Evolutionary conservation across 1,284 basidiomycete species (phyloP), one percentile per base, ranked within the genome.

Genomic region (Macrocystidia cucumis): DNA sequence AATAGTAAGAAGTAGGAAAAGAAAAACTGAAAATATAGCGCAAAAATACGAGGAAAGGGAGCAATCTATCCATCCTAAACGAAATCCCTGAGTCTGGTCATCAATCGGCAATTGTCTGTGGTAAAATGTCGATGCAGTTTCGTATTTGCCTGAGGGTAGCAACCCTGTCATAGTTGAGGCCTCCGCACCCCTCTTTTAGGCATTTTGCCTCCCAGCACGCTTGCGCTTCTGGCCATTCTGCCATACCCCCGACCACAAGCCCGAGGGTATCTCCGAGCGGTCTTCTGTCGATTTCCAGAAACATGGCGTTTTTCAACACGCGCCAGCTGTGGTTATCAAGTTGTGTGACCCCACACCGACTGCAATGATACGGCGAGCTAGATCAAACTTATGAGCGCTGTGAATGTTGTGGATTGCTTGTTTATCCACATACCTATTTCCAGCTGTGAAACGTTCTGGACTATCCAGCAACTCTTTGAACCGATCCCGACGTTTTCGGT

Each of bases 121-220:
- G 63, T 35, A 69, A 48, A 12, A 54, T 37, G 6, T 62, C 58
- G 9, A 69, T 47, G 42, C 65, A 68, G 12, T 53, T 48, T 32
- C 52, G 47, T 32, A 69, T 63, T 46, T 67, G 64, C 34, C 53
- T 60, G 27, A 69, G 39, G 13, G 66, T 69, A 31, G 60, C 59
- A 12, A 54, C 38, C 31, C 55, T 52, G 43, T 69, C 65, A 39
- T 68, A 69, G 37, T 63, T 61, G 24, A 57, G 40, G 3, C 58
- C 59, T 6, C 53, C 57, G 38, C 67, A 69, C 4, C 49, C 62
- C 19, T 52, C 45, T 42, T 57, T 62, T 18, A 42, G 33, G 42
- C 65, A 69, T 34, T 40, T 54, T 3, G 67, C 63, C 23, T 54
- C 56, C 62, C 66, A 69, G 38, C 65, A 69, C 1, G 57, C 57